Conservation (phyloP, 1,284 basidiomycete genomes). For the Boletellus deceptivus region DNA sequence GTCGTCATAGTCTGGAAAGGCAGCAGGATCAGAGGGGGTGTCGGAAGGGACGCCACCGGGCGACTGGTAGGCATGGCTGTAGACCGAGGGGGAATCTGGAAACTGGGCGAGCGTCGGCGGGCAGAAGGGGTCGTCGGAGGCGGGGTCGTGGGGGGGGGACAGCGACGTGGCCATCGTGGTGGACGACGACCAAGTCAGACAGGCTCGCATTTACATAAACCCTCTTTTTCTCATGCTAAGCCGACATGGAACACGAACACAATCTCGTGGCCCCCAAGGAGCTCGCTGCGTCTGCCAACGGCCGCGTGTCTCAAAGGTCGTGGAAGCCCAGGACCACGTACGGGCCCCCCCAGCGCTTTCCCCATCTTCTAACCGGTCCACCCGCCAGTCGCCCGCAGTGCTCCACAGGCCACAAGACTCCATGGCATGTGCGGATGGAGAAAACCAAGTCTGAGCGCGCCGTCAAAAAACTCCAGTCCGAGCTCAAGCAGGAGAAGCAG, state of each 20-base stretch:
- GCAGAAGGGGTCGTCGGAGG: slow-evolving; percentile 23
- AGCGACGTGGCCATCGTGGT: slow-evolving; percentile 18
- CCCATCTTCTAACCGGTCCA: slow-evolving; percentile 4
- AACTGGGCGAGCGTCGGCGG: slow-evolving; percentile 53
- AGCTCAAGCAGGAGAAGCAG: slow-evolving; percentile 73
- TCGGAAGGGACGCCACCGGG: slow-evolving; percentile 29
- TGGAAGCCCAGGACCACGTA: slow-evolving; percentile 69
- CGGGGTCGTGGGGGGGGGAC: slow-evolving; percentile 34
- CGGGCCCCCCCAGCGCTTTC: slow-evolving; percentile 18
- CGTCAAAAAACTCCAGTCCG: slow-evolving; percentile 67
- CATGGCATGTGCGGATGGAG: slow-evolving; percentile 69
- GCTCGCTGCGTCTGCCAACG: slow-evolving; percentile 53
- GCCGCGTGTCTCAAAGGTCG: slow-evolving; percentile 62
- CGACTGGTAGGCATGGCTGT: slow-evolving; percentile 51
- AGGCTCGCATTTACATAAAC: slow-evolving; percentile 25
- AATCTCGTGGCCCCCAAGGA: slow-evolving; percentile 22
- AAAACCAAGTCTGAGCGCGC: slow-evolving; percentile 62
- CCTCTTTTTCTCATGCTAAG: slow-evolving; percentile 18
- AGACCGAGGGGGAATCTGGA: slow-evolving; percentile 67
- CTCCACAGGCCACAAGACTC: slow-evolving; percentile 62
- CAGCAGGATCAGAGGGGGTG: slow-evolving; percentile 44
- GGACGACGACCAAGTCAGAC: slow-evolving; percentile 1
- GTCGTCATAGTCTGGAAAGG: slow-evolving; percentile 60
- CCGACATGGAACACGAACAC: slow-evolving; percentile 4
- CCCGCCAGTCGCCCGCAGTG: slow-evolving; percentile 61